These are phyloP conservation scores for Acidiella bohemica DNA, from an alignment of 495 filamentous ascomycete genomes.

Conservation along the genomic window DNA sequence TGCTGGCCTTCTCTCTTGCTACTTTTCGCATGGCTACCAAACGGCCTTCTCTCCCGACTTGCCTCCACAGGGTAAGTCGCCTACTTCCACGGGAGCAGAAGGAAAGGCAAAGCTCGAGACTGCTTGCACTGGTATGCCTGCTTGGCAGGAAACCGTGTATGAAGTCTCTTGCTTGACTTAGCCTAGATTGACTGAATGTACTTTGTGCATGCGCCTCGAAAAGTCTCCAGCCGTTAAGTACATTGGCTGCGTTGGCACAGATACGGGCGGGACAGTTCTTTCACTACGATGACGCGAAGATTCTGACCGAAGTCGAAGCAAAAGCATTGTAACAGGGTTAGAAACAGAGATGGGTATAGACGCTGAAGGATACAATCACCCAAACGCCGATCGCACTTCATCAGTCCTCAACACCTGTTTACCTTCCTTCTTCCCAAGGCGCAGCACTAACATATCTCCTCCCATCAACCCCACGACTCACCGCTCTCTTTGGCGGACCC, in stretches of 20 bases:
- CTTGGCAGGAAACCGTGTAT: constrained; percentile 14
- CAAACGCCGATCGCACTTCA: no score
- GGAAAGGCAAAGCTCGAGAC: constrained; percentile 19
- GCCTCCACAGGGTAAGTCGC: constrained; percentile 5
- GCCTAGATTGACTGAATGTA: constrained; percentile 12
- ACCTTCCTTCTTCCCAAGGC: no score
- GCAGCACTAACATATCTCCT: constrained; percentile 7
- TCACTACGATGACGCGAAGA: background rate
- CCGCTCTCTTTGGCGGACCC: background rate
- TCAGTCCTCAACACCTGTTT: no score
- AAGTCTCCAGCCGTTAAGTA: constrained; percentile 20
- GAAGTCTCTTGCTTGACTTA: background rate
- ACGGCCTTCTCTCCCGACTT: constrained; percentile 19
- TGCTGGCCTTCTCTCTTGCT: background rate
- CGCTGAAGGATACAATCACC: no score
- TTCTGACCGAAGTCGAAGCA: no score
- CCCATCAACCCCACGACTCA: constrained; percentile 8
- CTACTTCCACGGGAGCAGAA: constrained; percentile 5
- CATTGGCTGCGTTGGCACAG: constrained; percentile 17
- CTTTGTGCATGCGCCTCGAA: constrained; percentile 8
- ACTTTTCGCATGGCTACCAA: constrained; percentile 3
- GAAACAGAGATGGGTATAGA: no score
- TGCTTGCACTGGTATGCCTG: background rate
- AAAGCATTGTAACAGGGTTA: no score
- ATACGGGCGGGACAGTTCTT: constrained; percentile 19